Conservation (phyloP, 805 yeast genomes). For the Isabelozyma gotoi region DNA sequence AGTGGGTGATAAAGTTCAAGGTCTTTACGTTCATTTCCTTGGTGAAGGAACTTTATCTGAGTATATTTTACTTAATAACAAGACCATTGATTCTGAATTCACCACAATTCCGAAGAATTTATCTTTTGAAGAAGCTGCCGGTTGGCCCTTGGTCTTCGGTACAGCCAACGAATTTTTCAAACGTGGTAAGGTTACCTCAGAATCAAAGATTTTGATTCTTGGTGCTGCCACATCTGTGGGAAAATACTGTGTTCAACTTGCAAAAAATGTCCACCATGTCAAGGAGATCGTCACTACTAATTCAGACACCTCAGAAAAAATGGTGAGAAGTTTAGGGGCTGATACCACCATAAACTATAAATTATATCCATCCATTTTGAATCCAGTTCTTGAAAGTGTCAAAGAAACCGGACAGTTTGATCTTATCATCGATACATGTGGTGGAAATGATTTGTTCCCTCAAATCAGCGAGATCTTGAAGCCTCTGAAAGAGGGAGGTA, state of each 20-base stretch:
- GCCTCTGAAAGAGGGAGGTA: constrained; percentile 45
- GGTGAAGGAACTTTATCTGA: constrained; percentile 46
- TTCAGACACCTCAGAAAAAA: constrained; percentile 46
- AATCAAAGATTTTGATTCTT: constrained; percentile 55
- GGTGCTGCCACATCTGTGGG: constrained; percentile 82
- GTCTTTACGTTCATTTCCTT: constrained; percentile 15
- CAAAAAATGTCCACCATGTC: constrained; percentile 44
- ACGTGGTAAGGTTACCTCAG: constrained; percentile 29
- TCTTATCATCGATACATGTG: constrained; percentile 63
- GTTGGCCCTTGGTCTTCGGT: constrained; percentile 62
- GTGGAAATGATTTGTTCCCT: constrained; percentile 51
- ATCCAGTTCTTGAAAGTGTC: constrained; percentile 33
- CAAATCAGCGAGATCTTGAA: constrained; percentile 44
- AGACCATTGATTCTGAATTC: constrained; percentile 20
- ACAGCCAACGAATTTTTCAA: constrained; percentile 54
- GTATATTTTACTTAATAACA: constrained; percentile 43
- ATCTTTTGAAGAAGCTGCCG: constrained; percentile 57
- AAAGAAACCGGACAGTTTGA: constrained; percentile 48
- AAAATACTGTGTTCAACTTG: constrained; percentile 51
- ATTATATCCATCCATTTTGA: constrained; percentile 32
- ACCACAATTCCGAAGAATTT: constrained; percentile 43
- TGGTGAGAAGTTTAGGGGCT: constrained; percentile 55
- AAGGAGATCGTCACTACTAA: constrained; percentile 56
- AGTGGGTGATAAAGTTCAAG: constrained; percentile 31
- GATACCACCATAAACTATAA: constrained; percentile 58